Conservation (phyloP, 345 rosid species). For the Passiflora organensis region DNA sequence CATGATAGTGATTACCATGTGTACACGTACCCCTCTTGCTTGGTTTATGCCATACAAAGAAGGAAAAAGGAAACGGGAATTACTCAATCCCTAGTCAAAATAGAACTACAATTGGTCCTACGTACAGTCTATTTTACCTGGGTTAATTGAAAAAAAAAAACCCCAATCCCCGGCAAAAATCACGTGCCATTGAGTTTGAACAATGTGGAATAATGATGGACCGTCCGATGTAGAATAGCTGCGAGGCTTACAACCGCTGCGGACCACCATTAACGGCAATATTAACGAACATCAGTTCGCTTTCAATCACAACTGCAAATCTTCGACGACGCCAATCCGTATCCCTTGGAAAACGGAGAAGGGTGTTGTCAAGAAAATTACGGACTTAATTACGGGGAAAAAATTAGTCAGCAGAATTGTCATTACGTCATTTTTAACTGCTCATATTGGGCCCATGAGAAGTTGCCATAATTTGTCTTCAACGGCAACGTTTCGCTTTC, state of each 20-base stretch:
- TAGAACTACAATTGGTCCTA: neutral
- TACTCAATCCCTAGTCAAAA: neutral
- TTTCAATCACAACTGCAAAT: constrained; percentile 11
- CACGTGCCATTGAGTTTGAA: constrained; percentile 21
- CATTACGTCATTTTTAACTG: neutral
- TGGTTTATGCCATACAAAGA: neutral
- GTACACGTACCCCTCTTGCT: constrained; percentile 2
- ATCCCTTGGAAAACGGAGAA: constrained; percentile 20
- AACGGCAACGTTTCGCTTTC: too few relatives aligned
- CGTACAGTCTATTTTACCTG: neutral
- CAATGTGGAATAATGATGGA: constrained; percentile 3
- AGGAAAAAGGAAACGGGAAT: too few relatives aligned
- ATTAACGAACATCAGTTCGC: constrained; percentile 29
- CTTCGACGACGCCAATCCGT: neutral
- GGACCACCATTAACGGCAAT: constrained; percentile 49
- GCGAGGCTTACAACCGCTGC: constrained; percentile 23
- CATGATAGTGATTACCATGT: constrained; percentile 19
- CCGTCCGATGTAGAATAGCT: constrained; percentile 7
- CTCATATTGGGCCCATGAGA: neutral
- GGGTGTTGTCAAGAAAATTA: neutral
- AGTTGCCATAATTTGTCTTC: neutral
- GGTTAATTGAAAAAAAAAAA: neutral
- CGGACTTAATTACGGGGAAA: too few relatives aligned
- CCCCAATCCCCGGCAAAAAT: constrained; percentile 32
- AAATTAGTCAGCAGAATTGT: neutral